phyloP scores from a whole-genome alignment of 257 asterid genomes.

The Vinca minor region DNA sequence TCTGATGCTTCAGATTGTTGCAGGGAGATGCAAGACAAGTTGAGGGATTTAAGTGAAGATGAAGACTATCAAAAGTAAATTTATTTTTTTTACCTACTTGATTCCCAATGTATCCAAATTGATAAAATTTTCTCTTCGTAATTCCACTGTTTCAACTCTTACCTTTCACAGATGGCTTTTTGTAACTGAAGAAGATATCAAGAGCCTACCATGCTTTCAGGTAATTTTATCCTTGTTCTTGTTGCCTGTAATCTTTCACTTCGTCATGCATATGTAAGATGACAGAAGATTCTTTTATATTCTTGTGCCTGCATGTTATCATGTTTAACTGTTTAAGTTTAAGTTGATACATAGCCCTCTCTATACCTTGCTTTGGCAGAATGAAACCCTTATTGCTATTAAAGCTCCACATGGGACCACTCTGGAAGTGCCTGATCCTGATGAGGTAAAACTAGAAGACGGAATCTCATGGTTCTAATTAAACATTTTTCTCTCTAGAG shows the following conservation, averaged over 20 bases:
- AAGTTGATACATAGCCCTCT: neutral
- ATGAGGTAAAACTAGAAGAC: conserved; percentile 50
- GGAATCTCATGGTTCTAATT: conserved; percentile 15
- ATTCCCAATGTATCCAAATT: conserved; percentile 10
- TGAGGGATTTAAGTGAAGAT: conserved; percentile 73
- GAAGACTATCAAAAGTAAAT: conserved; percentile 58
- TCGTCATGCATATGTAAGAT: neutral
- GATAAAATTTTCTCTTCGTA: conserved; percentile 11
- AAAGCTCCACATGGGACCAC: conserved; percentile 99
- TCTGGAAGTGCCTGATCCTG: conserved; percentile 95
- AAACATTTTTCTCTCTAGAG: conserved; percentile 18
- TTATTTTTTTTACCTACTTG: conserved; percentile 10
- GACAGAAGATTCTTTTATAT: no score
- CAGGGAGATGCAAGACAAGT: conserved; percentile 82
- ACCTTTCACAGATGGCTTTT: conserved; percentile 64
- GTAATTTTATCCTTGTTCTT: conserved; percentile 29
- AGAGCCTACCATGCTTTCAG: conserved; percentile 74
- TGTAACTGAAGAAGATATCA: conserved; percentile 86
- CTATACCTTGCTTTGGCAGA: conserved; percentile 34
- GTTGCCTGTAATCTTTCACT: neutral
- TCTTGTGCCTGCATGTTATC: neutral
- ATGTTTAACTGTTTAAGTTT: neutral
- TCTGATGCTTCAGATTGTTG: conserved; percentile 27
- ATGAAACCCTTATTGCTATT: conserved; percentile 75
- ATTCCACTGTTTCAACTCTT: conserved; percentile 17